Percentiles rank a stretch among this genome's conserved stretches.
Conservation (phyloP, 1,139 yeast genomes). For the Hyphopichia fennica region DNA sequence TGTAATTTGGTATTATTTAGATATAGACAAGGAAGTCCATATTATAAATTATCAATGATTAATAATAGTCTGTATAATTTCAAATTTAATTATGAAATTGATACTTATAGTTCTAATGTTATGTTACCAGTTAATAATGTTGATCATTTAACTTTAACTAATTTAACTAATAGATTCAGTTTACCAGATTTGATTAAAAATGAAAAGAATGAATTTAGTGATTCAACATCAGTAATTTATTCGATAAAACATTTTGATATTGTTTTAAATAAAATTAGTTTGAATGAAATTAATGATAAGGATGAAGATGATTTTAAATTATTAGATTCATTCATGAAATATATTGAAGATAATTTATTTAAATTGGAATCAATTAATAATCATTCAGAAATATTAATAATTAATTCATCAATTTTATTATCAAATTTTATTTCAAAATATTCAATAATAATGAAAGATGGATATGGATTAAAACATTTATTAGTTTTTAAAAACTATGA, state of each 20-base stretch:
- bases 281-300: slow-evolving; percentile 14
- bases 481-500: slow-evolving; percentile 13
- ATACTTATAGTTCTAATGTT: slow-evolving; percentile 11
- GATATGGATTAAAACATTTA: slow-evolving; percentile 10
- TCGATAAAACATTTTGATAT: slow-evolving; percentile 28
- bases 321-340: slow-evolving; percentile 6
- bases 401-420: slow-evolving; percentile 30
- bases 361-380: slow-evolving; percentile 1
- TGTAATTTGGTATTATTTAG: slow-evolving; percentile 31
- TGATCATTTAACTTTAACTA: slow-evolving; percentile 9
- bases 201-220: slow-evolving; percentile 9
- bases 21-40: slow-evolving; percentile 42
- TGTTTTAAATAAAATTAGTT: slow-evolving; percentile 23
- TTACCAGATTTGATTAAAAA: slow-evolving; percentile 11
- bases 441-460: slow-evolving; percentile 18
- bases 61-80: too few relatives aligned
- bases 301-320: background rate
- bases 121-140: slow-evolving; percentile 15
- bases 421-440: slow-evolving; percentile 24
- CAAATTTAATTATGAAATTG: slow-evolving; percentile 13
- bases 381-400: slow-evolving; percentile 13
- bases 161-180: slow-evolving; percentile 8
- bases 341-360: slow-evolving; percentile 5
- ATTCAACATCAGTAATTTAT: slow-evolving; percentile 17
- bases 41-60: slow-evolving; percentile 15